Base-by-base conservation (phyloP, 495 filamentous ascomycete genomes). In the Annulohypoxylon stygium region DNA sequence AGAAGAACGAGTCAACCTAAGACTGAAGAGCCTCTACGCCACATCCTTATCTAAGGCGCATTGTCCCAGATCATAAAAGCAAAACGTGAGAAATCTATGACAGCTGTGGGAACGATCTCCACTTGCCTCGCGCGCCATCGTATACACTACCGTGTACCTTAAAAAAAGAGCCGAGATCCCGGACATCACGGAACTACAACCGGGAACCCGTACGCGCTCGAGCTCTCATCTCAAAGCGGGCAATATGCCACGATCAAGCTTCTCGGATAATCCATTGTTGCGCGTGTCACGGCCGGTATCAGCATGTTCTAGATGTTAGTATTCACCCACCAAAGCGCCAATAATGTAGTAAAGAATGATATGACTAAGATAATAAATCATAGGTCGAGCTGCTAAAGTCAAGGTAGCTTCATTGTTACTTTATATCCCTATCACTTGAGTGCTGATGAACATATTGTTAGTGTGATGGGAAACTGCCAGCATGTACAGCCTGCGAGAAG, bases 401-500 rank as follows among this genome's bases (percentile, higher is more conserved):
- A 97, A 91, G 81, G 84, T 86, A 72, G 76, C 48, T 55, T 26
- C 68, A 16, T 61, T 37, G 6, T 51, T 12, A 18, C 48, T 36
- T 47, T 41, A 55, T 55, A 12, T 43, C n/a, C 14, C 47, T 48
- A 11, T 26, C 26, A 55, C 12, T n/a, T 6, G 2, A 23, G 18
- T 50, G 55, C 63, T 69, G 67, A 66, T 69, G 39, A 70, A 62
- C 61, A 48, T 20, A 37, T 59, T 41, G 41, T 12, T 70, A 92
- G 87, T 98, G 95, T 71, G 95, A 98, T 83, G 94, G 94, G 60
- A 97, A 97, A 78, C 85, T 98, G 16, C 95, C 95, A 12, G 93
- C 94, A 18, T 98, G 95, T 77, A 94, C 93, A 14, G 94, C 95
- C 23, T 97, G 95, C 75, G 95, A 97, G 78, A 92, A 92, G 78